Evolutionary conservation across 768 basidiomycete genomes (phyloP), one percentile per base, ranked within the genome.

Genomic region (Termitomyces sp.): DNA sequence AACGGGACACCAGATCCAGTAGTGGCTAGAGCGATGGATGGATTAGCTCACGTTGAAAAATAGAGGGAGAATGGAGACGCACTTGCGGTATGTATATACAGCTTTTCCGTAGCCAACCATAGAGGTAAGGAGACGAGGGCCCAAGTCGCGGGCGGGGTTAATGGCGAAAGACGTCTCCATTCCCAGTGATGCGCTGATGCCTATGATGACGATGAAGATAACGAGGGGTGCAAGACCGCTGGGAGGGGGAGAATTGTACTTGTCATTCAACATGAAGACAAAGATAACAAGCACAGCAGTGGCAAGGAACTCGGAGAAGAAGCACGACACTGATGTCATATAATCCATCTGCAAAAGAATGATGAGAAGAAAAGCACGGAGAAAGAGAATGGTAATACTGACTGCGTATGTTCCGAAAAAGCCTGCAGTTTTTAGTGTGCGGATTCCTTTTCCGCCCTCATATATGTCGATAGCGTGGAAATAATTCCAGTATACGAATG

Each of bases 1-100:
- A 22, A 86, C 58, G 18, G 85, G 79, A 60, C 81, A 81, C 87
- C 86, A 90, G n/a, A 89, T 55, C 87, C 86, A 88, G 65, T 87
- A 89, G 61, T 89, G 86, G 60, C 76, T 80, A 68, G 58, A 59
- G 67, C 2, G 14, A 34, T 37, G 1, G n/a, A 34, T 51, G 1
- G n/a, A 34, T 51, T 32, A 49, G 20, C 24, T 54, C 47, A 46
- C 37, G 18, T n/a, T 56, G 9, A 58, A 46, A 18, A 27, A 29
- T 14, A 22, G n/a, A 39, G 27, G 9, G 34, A 31, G 29, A 3
- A 43, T 20, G 22, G 32, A 31, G 22, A 53, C 80, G 46, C 69
- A 79, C 74, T 71, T 67, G 59, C 74, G 65, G 59, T 68, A 73
- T n/a, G 67, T 70, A 59, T 62, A 77, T 12, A 78, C 77, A n/a